Percentiles rank a stretch among this genome's conserved stretches.
Conservation (phyloP, 2,329 filamentous ascomycete genomes). For the Seiridium cupressi region DNA sequence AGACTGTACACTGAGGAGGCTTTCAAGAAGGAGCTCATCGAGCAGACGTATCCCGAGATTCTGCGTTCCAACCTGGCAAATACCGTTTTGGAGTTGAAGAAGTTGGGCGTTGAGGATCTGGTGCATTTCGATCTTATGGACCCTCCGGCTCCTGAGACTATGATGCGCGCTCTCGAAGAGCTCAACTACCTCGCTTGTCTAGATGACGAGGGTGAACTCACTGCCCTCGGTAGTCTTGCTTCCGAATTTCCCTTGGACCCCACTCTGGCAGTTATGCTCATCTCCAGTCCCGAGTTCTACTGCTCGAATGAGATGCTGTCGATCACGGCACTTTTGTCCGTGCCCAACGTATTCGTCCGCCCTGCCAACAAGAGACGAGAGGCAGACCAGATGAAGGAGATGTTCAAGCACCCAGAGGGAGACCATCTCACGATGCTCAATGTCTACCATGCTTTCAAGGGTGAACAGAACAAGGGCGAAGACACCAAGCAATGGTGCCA, state of each 20-base stretch:
- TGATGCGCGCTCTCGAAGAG: slow-evolving; percentile 97
- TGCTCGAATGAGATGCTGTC: slow-evolving; percentile 98
- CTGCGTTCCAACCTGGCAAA: slow-evolving; percentile 91
- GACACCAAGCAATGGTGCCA: slow-evolving; percentile 92
- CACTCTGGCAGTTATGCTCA: slow-evolving; percentile 93
- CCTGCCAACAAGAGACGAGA: slow-evolving; percentile 82
- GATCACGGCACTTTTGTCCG: slow-evolving; percentile 88
- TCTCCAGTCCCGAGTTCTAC: slow-evolving; percentile 95
- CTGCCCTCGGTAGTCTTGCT: slow-evolving; percentile 77
- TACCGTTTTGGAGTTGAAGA: slow-evolving; percentile 95
- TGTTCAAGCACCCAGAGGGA: slow-evolving; percentile 89
- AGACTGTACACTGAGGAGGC: slow-evolving; percentile 91
- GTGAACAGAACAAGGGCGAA: slow-evolving; percentile 59
- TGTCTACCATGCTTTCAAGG: slow-evolving; percentile 96
- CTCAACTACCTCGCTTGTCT: slow-evolving; percentile 96
- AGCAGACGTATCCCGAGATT: slow-evolving; percentile 96
- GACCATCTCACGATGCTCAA: slow-evolving; percentile 97
- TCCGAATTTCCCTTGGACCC: slow-evolving; percentile 97
- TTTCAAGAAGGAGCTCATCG: slow-evolving; percentile 97
- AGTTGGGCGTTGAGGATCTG: slow-evolving; percentile 90
- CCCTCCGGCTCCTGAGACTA: slow-evolving; percentile 92
- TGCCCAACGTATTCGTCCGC: slow-evolving; percentile 90
- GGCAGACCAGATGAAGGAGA: slow-evolving; percentile 94
- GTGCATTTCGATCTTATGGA: slow-evolving; percentile 99
- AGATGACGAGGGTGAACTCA: slow-evolving; percentile 94